Base-by-base conservation (phyloP, 331 rosid species). In the Rosa hybrid region DNA sequence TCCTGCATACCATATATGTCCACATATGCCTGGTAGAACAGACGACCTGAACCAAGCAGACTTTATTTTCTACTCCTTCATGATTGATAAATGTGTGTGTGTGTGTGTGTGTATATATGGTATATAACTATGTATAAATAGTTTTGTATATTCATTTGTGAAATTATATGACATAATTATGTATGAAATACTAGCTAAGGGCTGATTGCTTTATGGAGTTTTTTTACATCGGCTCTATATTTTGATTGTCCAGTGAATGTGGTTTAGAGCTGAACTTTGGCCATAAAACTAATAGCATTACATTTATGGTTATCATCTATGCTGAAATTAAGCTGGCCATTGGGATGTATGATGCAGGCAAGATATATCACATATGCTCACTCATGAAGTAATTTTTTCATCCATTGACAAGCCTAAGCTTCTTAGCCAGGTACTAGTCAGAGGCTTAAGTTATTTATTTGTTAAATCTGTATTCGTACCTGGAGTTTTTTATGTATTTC, bases 301-400 rank as follows among this genome's bases (percentile, higher is more conserved):
- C 38, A 46, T 74, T 65, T 75, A 53, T 17, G 17, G 42, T 69
- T 82, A 80, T 59, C 48, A 34, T 77, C 53, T 60, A 4, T 72
- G 18, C 13, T 63, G 60, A 39, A 71, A 69, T 71, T 79, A 77
- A 81, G 73, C 78, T 86, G 80, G 82, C 81, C 17, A 27, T 46
- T 46, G 62, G 82, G 42, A 71, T 77, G 76, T 79, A 71, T 82
- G 72, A 82, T 88, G 89, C 98, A 95, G 99, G 93, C 89, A 84
- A 77, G 94, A 90, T 72, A 68, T 44, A 83, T 72, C 88, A 73
- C 71, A 53, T 68, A 73, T 85, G 56, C 91, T 88, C 2, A 82
- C 90, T 63, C 96, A 95, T 76, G 99, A 95, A 93, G 91, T 95
- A 71, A 90, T 95, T 86, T 95, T 95, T 90, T 93, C 97, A 74